Percentiles rank a stretch among this genome's conserved stretches.
These are phyloP conservation scores for Ceriops zippeliana DNA, from an alignment of 345 rosid species.

Conservation along the genomic window DNA sequence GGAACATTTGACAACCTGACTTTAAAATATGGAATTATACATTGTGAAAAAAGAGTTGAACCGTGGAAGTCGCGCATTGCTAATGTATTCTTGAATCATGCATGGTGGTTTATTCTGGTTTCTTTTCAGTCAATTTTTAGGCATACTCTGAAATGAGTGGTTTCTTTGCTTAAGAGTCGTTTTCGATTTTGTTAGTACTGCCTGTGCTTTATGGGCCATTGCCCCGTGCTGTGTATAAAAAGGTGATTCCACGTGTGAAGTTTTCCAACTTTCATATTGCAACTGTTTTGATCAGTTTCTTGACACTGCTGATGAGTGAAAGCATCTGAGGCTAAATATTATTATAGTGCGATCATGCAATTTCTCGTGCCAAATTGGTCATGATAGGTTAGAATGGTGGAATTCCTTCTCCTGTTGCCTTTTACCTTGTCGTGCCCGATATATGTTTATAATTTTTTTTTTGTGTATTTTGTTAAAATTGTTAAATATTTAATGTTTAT, in stretches of 20 bases:
- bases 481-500: too few species aligned
- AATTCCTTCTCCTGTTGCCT: too few species aligned
- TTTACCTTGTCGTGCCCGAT: too few species aligned
- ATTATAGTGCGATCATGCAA: too few species aligned
- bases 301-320: neutral
- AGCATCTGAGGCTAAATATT: neutral
- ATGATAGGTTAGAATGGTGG: too few species aligned
- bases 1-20: conserved; percentile 1
- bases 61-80: neutral
- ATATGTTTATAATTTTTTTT: too few species aligned
- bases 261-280: conserved; percentile 16
- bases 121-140: neutral
- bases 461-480: too few species aligned
- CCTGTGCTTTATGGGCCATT: conserved; percentile 15
- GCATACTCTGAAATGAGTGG: conserved; percentile 8
- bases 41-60: neutral
- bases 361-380: too few species aligned
- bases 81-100: conserved; percentile 1
- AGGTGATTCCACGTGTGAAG: conserved; percentile 20
- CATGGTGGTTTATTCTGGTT: conserved; percentile 1
- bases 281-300: neutral
- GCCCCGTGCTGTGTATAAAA: conserved; percentile 24
- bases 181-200: conserved; percentile 8
- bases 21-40: neutral
- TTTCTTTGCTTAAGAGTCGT: neutral